phyloP scores from a whole-genome alignment of 164 flowering plant species.

The Nymphaea colorata region DNA sequence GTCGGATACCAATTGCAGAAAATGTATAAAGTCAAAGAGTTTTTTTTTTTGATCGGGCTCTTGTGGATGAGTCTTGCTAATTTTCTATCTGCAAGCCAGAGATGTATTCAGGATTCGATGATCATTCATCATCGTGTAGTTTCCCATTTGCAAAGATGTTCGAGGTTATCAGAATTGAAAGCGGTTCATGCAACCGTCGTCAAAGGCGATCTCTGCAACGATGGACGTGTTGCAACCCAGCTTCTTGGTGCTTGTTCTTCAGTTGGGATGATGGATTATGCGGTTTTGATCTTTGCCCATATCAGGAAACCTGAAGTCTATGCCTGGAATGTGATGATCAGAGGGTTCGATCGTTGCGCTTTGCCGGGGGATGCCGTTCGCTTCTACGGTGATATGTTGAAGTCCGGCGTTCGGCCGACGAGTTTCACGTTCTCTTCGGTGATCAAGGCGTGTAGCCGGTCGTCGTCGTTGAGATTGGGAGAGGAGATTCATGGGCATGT shows the following conservation, averaged over 20 bases:
- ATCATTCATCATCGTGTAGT: conserved; percentile 5
- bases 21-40: too few relatives aligned
- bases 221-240: conserved; percentile 41
- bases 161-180: conserved; percentile 22
- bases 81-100: neutral
- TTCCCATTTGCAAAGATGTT: conserved; percentile 25
- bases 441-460: conserved; percentile 42
- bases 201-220: conserved; percentile 33
- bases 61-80: too few relatives aligned
- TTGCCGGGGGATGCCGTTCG: conserved; percentile 28
- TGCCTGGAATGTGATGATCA: conserved; percentile 66
- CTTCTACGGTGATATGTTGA: conserved; percentile 31
- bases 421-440: conserved; percentile 64
- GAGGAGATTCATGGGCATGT: conserved; percentile 45
- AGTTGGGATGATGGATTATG: conserved; percentile 25
- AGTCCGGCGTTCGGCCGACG: conserved; percentile 25
- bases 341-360: conserved; percentile 28
- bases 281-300: conserved; percentile 33
- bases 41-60: too few relatives aligned
- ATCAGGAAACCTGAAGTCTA: conserved; percentile 50
- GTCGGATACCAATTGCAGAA: too few relatives aligned
- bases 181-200: conserved; percentile 35
- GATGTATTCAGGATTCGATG: neutral
- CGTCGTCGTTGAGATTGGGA: conserved; percentile 22
- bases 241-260: conserved; percentile 38